Conservation (phyloP, 805 yeast species). For the Huiozyma sinensis region DNA sequence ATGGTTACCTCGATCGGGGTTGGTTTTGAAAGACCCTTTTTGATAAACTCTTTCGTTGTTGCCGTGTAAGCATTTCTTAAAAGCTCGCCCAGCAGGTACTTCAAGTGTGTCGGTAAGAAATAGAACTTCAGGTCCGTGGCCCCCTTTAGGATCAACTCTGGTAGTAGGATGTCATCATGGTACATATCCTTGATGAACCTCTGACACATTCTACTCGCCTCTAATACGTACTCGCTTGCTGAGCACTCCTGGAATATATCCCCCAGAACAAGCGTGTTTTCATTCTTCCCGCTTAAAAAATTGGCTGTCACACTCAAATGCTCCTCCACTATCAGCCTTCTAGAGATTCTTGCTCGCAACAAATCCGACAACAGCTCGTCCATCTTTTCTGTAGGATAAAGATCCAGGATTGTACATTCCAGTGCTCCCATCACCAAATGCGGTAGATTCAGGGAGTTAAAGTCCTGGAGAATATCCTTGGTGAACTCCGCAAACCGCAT, state of each 20-base stretch:
- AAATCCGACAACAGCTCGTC: conserved; percentile 69
- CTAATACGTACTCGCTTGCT: conserved; percentile 53
- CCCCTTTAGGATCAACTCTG: conserved; percentile 70
- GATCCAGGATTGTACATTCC: conserved; percentile 54
- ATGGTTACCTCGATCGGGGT: conserved; percentile 74
- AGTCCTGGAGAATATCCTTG: conserved; percentile 53
- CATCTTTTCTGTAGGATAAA: conserved; percentile 50
- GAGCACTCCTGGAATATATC: conserved; percentile 76
- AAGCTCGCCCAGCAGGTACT: conserved; percentile 79
- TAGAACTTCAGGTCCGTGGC: conserved; percentile 58
- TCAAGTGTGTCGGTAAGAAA: conserved; percentile 77
- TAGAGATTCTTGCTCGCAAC: conserved; percentile 75
- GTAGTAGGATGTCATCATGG: conserved; percentile 47
- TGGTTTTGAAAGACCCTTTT: conserved; percentile 33
- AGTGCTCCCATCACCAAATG: conserved; percentile 89
- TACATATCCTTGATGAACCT: conserved; percentile 42
- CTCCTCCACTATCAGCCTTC: conserved; percentile 86
- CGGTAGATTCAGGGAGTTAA: conserved; percentile 73
- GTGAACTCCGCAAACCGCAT: conserved; percentile 57
- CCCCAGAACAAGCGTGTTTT: conserved; percentile 47
- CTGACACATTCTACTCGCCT: conserved; percentile 43
- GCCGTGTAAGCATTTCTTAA: conserved; percentile 79
- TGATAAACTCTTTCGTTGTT: conserved; percentile 43
- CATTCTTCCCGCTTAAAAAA: conserved; percentile 34
- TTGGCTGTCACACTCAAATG: conserved; percentile 71